A percentile compares a stretch with the other conserved stretches of the same genome.
Conservation (phyloP, 129 eudicot species). For the Ambrosia artemisiifolia region DNA sequence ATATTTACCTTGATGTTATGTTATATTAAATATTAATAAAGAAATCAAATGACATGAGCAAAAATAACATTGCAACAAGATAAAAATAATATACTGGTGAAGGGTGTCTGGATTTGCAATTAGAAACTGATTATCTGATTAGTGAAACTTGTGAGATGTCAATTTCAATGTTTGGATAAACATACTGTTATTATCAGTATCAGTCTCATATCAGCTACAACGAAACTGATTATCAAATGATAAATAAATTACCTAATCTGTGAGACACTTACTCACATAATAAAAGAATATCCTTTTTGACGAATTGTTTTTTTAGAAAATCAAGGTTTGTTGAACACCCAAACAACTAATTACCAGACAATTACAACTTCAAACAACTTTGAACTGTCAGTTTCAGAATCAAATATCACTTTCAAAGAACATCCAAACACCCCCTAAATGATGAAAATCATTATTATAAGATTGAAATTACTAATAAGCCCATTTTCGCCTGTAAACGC, state of each 20-base stretch:
- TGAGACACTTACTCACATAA: neutral
- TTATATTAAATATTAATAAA: neutral
- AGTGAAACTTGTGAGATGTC: neutral
- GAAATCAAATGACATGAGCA: neutral
- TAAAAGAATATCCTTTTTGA: neutral
- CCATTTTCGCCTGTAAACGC: constrained; percentile 1
- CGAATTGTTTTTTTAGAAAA: neutral
- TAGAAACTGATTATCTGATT: neutral
- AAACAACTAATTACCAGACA: neutral
- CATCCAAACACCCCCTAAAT: neutral
- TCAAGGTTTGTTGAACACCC: neutral
- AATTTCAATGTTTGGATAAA: neutral
- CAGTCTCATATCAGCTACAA: constrained; percentile 2
- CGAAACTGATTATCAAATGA: neutral
- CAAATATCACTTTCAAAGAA: neutral
- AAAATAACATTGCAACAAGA: neutral
- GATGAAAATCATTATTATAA: neutral
- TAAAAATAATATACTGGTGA: constrained; percentile 2
- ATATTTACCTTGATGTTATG: constrained; percentile 15
- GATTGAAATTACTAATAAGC: neutral
- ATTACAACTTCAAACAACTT: constrained; percentile 4
- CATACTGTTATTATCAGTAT: neutral
- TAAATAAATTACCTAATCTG: neutral
- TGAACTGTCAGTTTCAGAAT: neutral
- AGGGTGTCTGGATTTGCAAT: neutral